Conservation (phyloP, 257 asterid species). For the Eustoma russellianum region DNA sequence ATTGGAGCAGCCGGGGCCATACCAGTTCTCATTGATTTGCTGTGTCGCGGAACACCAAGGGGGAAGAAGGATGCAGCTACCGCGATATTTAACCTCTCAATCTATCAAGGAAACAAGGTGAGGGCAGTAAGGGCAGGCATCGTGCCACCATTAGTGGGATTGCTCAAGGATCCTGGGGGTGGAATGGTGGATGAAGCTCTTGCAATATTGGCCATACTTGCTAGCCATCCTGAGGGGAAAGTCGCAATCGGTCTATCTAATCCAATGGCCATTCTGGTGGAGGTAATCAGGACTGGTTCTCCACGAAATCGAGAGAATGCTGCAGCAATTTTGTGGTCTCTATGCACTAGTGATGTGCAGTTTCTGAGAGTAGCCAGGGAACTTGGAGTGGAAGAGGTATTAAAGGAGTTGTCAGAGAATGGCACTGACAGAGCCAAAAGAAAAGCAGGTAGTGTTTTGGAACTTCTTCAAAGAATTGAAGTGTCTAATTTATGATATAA, state of each 20-base stretch:
- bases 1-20: slow-evolving; percentile 93
- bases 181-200: slow-evolving; percentile 97
- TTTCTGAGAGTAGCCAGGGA: slow-evolving; percentile 46
- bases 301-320: slow-evolving; percentile 88
- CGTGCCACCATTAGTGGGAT: slow-evolving; percentile 59
- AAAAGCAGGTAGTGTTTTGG: slow-evolving; percentile 72
- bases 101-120: slow-evolving; percentile 86
- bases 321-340: slow-evolving; percentile 70
- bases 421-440: slow-evolving; percentile 95
- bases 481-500: slow-evolving; percentile 23
- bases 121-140: slow-evolving; percentile 83
- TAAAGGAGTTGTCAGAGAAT: slow-evolving; percentile 67
- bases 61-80: slow-evolving; percentile 98
- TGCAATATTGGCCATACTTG: slow-evolving; percentile 85
- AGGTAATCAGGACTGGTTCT: slow-evolving; percentile 72
- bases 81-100: slow-evolving; percentile 82
- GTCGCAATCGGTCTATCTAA: slow-evolving; percentile 56
- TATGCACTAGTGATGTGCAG: slow-evolving; percentile 55
- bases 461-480: slow-evolving; percentile 57
- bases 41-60: slow-evolving; percentile 74
- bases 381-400: slow-evolving; percentile 73
- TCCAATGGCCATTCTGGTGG: slow-evolving; percentile 57
- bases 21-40: slow-evolving; percentile 75
- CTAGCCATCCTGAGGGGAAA: slow-evolving; percentile 82
- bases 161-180: slow-evolving; percentile 77